phyloP scores from a whole-genome alignment of 192 early-diverging fungal genomes.

The Obelidium mucronatum region DNA sequence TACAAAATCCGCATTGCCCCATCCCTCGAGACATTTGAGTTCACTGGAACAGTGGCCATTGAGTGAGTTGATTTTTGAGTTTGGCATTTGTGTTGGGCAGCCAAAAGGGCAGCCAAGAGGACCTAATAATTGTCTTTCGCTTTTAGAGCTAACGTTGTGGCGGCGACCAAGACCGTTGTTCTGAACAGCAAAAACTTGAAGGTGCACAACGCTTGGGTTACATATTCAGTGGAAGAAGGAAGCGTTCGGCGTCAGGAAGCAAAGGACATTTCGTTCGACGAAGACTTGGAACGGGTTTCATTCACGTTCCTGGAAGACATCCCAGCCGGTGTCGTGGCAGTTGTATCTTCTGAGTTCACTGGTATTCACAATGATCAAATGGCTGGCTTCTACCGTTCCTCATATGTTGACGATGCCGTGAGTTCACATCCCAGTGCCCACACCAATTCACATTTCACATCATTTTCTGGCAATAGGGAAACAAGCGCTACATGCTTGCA shows the following conservation, averaged over 20 bases:
- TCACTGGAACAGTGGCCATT: slow-evolving; percentile 80
- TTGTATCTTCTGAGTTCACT: slow-evolving; percentile 55
- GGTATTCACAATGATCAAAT: slow-evolving; percentile 78
- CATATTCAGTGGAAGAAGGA: neutral
- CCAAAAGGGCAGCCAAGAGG: no score
- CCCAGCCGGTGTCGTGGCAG: slow-evolving; percentile 51
- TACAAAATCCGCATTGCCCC: slow-evolving; percentile 78
- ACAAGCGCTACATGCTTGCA: slow-evolving; percentile 73
- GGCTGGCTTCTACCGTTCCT: slow-evolving; percentile 92
- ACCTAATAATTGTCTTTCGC: neutral
- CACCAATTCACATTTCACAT: neutral
- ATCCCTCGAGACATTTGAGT: slow-evolving; percentile 71
- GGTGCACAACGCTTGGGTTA: slow-evolving; percentile 13
- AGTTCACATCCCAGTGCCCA: neutral
- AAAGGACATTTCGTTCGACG: slow-evolving; percentile 48
- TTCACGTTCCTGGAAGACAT: slow-evolving; percentile 55
- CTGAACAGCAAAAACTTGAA: slow-evolving; percentile 16
- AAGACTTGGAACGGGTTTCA: slow-evolving; percentile 53
- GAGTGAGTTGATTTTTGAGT: neutral
- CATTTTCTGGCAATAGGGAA: slow-evolving; percentile 8
- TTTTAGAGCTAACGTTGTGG: slow-evolving; percentile 34
- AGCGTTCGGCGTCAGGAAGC: slow-evolving; percentile 33
- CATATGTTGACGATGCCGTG: slow-evolving; percentile 67
- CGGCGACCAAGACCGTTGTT: slow-evolving; percentile 7
- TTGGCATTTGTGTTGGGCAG: neutral